phyloP scores from a whole-genome alignment of 176 grass and related monocot species.

The Tillandsia leiboldiana region DNA sequence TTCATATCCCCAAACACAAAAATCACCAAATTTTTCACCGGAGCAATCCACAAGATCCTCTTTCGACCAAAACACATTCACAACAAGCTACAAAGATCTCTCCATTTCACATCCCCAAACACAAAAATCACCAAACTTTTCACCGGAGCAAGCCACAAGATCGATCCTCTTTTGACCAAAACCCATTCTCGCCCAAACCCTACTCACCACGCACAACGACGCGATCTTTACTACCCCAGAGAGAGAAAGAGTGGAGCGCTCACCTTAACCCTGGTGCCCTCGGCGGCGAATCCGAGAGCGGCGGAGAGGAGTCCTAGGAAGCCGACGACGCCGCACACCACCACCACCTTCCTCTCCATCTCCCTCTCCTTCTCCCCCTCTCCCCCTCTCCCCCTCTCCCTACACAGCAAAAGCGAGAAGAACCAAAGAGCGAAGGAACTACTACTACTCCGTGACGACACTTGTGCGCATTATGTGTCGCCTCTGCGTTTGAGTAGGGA shows the following conservation, averaged over 20 bases:
- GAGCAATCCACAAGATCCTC: background rate
- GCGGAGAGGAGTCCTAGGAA: conserved; percentile 85
- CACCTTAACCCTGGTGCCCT: conserved; percentile 91
- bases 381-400: background rate
- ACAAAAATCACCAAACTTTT: background rate
- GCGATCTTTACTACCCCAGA: background rate
- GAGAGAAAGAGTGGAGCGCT: background rate
- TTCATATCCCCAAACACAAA: background rate
- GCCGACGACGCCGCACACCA: conserved; percentile 49
- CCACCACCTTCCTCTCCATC: conserved; percentile 73
- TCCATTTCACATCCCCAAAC: too few relatives aligned
- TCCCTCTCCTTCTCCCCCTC: background rate
- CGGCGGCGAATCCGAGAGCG: conserved; percentile 82
- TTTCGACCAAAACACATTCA: background rate
- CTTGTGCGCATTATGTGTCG: too few relatives aligned
- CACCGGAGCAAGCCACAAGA: background rate
- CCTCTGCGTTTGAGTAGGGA: too few relatives aligned
- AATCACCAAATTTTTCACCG: background rate
- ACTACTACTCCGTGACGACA: too few relatives aligned
- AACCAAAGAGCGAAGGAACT: too few relatives aligned
- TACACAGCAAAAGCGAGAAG: too few relatives aligned
- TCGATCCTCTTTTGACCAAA: background rate
- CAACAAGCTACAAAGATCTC: too few relatives aligned
- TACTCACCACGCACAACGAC: background rate
- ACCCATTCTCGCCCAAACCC: background rate